Evolutionary conservation across 179 eudicot species (phyloP).

Genomic region (Beta lomatogona): DNA sequence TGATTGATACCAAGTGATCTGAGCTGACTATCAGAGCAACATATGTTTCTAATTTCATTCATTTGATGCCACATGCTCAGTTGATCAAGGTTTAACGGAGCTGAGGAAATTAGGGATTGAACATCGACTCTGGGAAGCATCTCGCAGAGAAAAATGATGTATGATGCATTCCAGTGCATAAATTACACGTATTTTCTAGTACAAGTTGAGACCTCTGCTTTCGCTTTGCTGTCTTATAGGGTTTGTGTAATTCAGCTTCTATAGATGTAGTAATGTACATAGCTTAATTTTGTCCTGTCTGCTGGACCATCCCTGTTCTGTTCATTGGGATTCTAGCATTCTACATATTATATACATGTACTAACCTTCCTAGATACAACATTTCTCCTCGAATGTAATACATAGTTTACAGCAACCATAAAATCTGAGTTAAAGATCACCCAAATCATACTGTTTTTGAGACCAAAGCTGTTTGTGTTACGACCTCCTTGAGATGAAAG

Average conservation of each 20-base stretch:
- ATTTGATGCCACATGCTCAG: constrained; percentile 32
- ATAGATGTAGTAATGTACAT: constrained; percentile 9
- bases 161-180: constrained; percentile 19
- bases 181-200: constrained; percentile 9
- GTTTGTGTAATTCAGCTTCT: background rate
- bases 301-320: constrained; percentile 16
- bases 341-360: background rate
- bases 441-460: background rate
- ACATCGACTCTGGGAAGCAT: constrained; percentile 69
- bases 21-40: background rate
- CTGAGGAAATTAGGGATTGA: constrained; percentile 70
- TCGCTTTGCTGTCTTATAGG: constrained; percentile 7
- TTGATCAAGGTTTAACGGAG: constrained; percentile 75
- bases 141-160: constrained; percentile 52
- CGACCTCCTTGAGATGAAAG: background rate
- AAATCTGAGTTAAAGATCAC: background rate
- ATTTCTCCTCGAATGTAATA: background rate
- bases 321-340: constrained; percentile 1
- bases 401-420: background rate
- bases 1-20: background rate
- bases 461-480: background rate
- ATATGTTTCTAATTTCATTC: constrained; percentile 7
- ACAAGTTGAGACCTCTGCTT: constrained; percentile 1
- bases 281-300: constrained; percentile 10
- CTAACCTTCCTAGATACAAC: background rate